These are phyloP conservation scores for Microbotryum lychnidis-dioicae DNA, from an alignment of 1,284 basidiomycete species.

Conservation along the genomic window DNA sequence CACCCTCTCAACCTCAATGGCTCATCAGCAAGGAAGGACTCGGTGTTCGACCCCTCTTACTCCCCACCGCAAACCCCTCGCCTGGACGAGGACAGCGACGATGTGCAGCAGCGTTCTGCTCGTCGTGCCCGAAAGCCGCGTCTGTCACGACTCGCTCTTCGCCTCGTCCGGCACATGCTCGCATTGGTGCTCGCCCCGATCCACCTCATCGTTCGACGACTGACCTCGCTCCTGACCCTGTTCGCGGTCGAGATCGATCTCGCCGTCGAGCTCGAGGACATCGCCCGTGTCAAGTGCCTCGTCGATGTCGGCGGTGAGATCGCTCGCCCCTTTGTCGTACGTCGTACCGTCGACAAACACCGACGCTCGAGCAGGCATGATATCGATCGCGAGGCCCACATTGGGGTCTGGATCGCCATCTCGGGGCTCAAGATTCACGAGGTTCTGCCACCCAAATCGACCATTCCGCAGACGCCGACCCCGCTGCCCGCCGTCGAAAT, in stretches of 20 bases:
- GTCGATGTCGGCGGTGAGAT: conserved; percentile 6
- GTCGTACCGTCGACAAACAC: not conserved
- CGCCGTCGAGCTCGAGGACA: conserved; percentile 6
- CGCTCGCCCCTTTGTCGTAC: not conserved
- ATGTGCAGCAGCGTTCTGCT: not conserved
- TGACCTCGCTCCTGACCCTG: conserved; percentile 5
- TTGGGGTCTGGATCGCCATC: conserved; percentile 9
- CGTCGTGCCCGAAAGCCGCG: not conserved
- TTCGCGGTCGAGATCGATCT: conserved; percentile 12
- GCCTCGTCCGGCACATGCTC: not conserved
- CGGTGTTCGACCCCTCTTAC: not conserved
- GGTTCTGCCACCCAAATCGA: not conserved
- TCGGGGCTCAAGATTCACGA: conserved; percentile 4
- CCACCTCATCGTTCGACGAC: not conserved
- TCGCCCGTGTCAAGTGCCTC: not conserved
- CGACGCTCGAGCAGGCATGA: not conserved
- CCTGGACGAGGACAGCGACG: not conserved
- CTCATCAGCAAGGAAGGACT: not conserved
- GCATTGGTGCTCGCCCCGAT: not conserved
- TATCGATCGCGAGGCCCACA: not conserved
- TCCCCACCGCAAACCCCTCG: not conserved
- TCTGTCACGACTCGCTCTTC: not conserved
- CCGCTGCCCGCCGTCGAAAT: conserved; percentile 18
- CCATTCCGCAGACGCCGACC: not conserved
- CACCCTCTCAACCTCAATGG: not conserved